Percentiles rank a stretch among this genome's conserved stretches.
These are phyloP conservation scores for Lolium perenne DNA, from an alignment of 176 grass and related monocot species.

Conservation along the genomic window DNA sequence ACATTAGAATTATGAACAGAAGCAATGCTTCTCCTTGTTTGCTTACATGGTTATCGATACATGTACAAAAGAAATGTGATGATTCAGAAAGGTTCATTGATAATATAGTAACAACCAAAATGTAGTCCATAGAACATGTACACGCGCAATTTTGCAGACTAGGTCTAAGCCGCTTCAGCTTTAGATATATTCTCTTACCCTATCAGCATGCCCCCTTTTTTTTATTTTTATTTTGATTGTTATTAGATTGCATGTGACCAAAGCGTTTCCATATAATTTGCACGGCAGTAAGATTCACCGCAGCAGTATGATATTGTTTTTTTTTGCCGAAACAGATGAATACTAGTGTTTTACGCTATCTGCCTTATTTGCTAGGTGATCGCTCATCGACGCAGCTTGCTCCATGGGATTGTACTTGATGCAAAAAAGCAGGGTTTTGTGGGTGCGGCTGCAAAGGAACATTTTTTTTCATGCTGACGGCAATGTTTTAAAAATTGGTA, in stretches of 20 bases:
- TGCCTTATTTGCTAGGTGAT: not conserved
- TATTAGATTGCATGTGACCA: not conserved
- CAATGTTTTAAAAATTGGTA: too few relatives aligned
- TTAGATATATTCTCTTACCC: not conserved
- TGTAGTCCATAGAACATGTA: not conserved
- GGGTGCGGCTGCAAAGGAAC: not conserved
- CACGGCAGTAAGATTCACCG: not conserved
- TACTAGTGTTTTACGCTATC: not conserved
- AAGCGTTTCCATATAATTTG: not conserved
- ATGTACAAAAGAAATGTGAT: not conserved
- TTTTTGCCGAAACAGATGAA: not conserved
- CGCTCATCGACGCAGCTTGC: not conserved
- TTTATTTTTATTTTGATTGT: not conserved
- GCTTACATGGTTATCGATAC: not conserved
- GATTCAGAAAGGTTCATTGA: not conserved
- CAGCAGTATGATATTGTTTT: not conserved
- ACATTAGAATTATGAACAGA: not conserved
- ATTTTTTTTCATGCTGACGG: not conserved
- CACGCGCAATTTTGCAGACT: not conserved
- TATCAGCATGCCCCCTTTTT: not conserved
- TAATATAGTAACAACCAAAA: not conserved
- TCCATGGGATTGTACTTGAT: constrained; percentile 1
- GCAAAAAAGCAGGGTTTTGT: not conserved
- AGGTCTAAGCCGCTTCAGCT: not conserved
- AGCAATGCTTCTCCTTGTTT: not conserved